These are phyloP conservation scores for Cercospora nicotianae DNA, from an alignment of 2,329 filamentous ascomycete genomes.

Conservation along the genomic window DNA sequence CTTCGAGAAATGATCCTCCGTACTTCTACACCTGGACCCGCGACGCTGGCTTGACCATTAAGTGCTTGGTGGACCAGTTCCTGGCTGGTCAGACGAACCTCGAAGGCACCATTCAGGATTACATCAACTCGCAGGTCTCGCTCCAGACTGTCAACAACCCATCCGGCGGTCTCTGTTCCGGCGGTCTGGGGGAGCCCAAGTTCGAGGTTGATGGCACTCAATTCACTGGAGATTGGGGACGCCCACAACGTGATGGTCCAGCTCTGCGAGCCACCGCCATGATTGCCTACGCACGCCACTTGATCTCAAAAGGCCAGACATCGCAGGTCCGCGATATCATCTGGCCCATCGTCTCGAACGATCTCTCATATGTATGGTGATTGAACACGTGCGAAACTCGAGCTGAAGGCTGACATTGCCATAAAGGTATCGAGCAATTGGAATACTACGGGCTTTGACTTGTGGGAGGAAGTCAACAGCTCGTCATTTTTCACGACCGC, in stretches of 20 bases:
- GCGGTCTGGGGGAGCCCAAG: conserved; percentile 70
- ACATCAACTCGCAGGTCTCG: conserved; percentile 65
- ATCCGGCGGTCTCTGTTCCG: conserved; percentile 57
- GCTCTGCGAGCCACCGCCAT: conserved; percentile 73
- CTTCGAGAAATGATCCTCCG: conserved; percentile 54
- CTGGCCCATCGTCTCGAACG: conserved; percentile 75
- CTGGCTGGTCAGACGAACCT: conserved; percentile 55
- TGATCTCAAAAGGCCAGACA: conserved; percentile 48
- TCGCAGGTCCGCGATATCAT: conserved; percentile 55
- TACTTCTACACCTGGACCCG: conserved; percentile 79
- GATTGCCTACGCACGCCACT: conserved; percentile 70
- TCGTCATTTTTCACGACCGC: conserved; percentile 78
- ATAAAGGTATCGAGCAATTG: conserved; percentile 44
- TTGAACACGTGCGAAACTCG: conserved; percentile 35
- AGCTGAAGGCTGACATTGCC: not conserved
- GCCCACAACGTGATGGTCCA: conserved; percentile 78
- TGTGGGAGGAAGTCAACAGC: conserved; percentile 80
- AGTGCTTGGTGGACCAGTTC: conserved; percentile 67
- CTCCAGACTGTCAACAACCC: conserved; percentile 69
- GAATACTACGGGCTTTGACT: conserved; percentile 65
- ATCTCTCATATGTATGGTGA: conserved; percentile 71
- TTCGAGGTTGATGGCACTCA: conserved; percentile 64
- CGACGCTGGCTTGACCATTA: conserved; percentile 70
- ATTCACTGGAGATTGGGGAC: conserved; percentile 61
- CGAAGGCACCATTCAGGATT: conserved; percentile 65